These are phyloP conservation scores for Aegilops tauschii DNA, from an alignment of 176 grass and related monocot species.

Conservation along the genomic window DNA sequence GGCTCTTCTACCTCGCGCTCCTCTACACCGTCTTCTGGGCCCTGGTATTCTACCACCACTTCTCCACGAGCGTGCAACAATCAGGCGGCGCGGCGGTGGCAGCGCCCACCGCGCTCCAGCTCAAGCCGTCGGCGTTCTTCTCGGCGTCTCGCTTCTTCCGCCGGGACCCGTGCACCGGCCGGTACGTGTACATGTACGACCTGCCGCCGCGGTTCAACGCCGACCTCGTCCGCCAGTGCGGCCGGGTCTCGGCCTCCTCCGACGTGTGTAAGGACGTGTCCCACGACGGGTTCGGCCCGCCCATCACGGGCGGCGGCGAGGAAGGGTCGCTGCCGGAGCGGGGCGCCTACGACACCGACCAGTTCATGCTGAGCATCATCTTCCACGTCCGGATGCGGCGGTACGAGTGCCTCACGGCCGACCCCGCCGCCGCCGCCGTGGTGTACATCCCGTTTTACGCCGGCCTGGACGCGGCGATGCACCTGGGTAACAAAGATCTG, in stretches of 20 bases:
- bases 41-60: not conserved
- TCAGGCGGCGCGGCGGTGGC: not conserved
- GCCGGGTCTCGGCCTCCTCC: not conserved
- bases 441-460: slow-evolving; percentile 85
- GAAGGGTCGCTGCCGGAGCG: slow-evolving; percentile 3
- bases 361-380: slow-evolving; percentile 73
- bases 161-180: slow-evolving; percentile 29
- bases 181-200: slow-evolving; percentile 59
- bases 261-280: slow-evolving; percentile 44
- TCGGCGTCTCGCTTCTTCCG: not conserved
- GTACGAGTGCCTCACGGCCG: slow-evolving; percentile 59
- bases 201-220: slow-evolving; percentile 53
- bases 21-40: not conserved
- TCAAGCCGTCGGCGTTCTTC: not conserved
- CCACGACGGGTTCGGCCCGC: slow-evolving; percentile 47
- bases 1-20: not conserved
- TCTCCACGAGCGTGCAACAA: not conserved
- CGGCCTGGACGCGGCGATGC: slow-evolving; percentile 46
- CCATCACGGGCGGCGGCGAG: not conserved
- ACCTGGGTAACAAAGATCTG: not conserved
- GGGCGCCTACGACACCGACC: slow-evolving; percentile 58
- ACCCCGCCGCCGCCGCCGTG: slow-evolving; percentile 41
- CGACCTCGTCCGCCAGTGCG: slow-evolving; percentile 42
- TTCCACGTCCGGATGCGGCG: slow-evolving; percentile 61
- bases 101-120: not conserved